phyloP scores from a whole-genome alignment of 2,329 filamentous ascomycete genomes.

The Scedosporium boydii region DNA sequence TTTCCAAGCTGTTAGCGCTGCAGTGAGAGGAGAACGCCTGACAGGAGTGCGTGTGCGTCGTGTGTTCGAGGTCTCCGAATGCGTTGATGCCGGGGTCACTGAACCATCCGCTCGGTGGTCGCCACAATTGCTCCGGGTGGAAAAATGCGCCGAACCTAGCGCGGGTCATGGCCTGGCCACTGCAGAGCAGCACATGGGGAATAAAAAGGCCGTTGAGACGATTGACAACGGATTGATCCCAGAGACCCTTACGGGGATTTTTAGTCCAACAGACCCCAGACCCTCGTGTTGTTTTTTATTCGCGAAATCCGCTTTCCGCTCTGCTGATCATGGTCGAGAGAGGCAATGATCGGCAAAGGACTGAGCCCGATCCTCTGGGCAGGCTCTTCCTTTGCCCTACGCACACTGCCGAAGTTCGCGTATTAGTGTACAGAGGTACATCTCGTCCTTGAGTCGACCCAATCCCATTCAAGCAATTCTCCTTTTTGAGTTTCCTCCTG shows the following conservation, averaged over 20 bases:
- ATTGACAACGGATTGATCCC: background rate
- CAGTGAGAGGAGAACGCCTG: background rate
- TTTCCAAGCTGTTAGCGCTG: no score
- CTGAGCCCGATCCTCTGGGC: background rate
- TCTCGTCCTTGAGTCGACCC: background rate
- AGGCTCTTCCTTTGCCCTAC: background rate
- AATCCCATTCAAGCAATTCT: background rate
- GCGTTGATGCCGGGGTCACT: background rate
- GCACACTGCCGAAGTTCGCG: background rate
- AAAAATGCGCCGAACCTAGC: background rate
- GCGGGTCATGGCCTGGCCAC: background rate
- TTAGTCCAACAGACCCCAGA: background rate
- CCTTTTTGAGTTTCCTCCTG: background rate
- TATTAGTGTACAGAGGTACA: background rate
- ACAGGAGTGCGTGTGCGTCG: background rate
- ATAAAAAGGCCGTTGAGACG: background rate
- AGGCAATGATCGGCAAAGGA: background rate
- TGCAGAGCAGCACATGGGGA: background rate
- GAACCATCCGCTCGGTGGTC: background rate
- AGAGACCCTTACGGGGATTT: background rate
- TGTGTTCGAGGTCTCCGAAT: background rate
- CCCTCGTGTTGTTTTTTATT: background rate
- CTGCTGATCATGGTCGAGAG: background rate
- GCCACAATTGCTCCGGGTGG: background rate
- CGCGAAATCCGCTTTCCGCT: background rate